Conservation (phyloP, 306 rosid species). For the Citrullus amarus region DNA sequence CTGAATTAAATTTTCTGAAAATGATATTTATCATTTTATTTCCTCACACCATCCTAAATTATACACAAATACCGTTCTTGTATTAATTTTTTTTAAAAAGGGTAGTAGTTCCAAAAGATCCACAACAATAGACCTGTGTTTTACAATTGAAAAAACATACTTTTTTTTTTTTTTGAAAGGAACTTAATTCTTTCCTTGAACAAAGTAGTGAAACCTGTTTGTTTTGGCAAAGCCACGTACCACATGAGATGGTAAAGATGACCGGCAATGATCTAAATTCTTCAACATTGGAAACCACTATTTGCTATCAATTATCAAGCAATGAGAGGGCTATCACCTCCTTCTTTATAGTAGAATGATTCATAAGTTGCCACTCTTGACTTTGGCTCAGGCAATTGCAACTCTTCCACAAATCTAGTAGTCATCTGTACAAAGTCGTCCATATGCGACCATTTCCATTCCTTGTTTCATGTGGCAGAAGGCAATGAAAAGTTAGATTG, state of each 20-base stretch:
- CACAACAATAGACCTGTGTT: not conserved
- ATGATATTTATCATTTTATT: no score
- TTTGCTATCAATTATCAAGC: conserved; percentile 25
- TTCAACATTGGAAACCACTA: not conserved
- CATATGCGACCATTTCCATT: conserved; percentile 52
- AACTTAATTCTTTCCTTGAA: not conserved
- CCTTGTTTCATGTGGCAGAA: conserved; percentile 22
- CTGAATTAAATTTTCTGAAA: no score
- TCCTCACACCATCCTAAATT: not conserved
- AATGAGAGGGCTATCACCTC: conserved; percentile 17
- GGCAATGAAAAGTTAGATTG: not conserved
- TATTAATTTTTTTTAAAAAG: no score
- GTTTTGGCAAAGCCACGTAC: no score
- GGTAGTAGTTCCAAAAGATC: not conserved
- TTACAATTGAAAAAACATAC: not conserved
- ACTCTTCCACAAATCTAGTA: conserved; percentile 37
- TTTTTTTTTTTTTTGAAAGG: not conserved
- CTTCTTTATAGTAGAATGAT: conserved; percentile 40
- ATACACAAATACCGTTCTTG: not conserved
- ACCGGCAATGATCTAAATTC: not conserved
- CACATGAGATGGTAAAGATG: not conserved
- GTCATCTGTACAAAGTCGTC: conserved; percentile 72
- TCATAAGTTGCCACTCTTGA: conserved; percentile 65
- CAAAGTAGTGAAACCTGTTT: not conserved
- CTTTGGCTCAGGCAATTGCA: conserved; percentile 60